Base-by-base conservation (phyloP, 2,329 filamentous ascomycete species). In the Apiospora rasikravindrae region DNA sequence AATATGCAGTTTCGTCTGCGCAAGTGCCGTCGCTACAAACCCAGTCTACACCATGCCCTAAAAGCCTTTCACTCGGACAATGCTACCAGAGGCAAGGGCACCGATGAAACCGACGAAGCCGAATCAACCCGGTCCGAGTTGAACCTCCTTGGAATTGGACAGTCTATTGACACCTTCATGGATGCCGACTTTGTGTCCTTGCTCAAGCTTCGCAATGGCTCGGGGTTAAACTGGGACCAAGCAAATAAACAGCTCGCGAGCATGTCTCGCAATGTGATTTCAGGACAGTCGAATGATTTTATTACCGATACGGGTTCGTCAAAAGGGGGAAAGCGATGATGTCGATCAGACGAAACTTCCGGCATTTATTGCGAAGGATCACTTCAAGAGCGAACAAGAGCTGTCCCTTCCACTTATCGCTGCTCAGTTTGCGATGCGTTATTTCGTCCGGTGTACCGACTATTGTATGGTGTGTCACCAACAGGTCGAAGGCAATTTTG, bases 381-480 rank as follows among this genome's bases (percentile, higher is more conserved):
- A 81, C 69, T 73, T 82, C 0, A 69, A 74, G 11, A 75, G 73
- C 19, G 77, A 82, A 40, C 77, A 77, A 0, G 76, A 83, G 22
- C 76, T 84, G 45, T 91, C 88, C 66, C 82, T 90, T 47, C 87
- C 88, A 1, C 80, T 92, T 40, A 75, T 89, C 40, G 86, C 88
- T 1, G 93, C 94, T 87, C 93, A 97, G 75, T 96, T 95, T 76
- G 87, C 91, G 0, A 84, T 97, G 37, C 90, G 92, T 1, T 93
- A 95, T 77, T 90, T 98, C 73, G 88, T 93, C 10, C 91, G 90
- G 72, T 98, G 94, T 80, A 94, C 93, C 0, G 91, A 96, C 70
- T 97, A 96, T 80, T 98, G 95, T 80, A 87, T 97, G 71, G 91
- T 95, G 33, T 98, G 95, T 77, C 93, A 97, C 80, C 88, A 88